Evolutionary conservation across 805 yeast genomes (phyloP).

Genomic region (Metschnikowia cubensis): DNA sequence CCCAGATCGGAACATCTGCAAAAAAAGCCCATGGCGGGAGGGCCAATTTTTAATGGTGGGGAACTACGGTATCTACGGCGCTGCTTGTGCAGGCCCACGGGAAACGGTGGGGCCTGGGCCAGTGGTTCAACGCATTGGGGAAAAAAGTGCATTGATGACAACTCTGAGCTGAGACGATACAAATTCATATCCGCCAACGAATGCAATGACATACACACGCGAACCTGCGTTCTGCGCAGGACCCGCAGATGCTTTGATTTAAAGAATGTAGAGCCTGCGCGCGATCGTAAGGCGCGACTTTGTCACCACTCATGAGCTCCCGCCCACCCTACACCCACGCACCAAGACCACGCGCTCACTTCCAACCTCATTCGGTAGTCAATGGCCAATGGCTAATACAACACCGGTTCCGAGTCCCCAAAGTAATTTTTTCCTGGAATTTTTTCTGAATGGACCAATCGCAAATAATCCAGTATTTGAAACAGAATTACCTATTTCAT

Average conservation of each 20-base stretch:
- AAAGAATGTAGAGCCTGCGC: conserved; percentile 1
- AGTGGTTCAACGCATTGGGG: neutral
- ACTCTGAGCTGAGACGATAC: neutral
- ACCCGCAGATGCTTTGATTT: conserved; percentile 4
- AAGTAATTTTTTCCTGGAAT: no score
- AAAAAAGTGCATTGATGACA: neutral
- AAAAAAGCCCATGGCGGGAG: neutral
- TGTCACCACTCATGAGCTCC: neutral
- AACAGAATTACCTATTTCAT: no score
- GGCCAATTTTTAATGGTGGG: neutral
- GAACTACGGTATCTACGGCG: neutral
- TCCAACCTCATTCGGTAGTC: no score
- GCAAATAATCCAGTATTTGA: no score
- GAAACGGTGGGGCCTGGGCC: neutral
- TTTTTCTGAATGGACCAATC: no score
- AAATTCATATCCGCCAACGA: conserved; percentile 3
- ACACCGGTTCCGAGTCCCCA: no score
- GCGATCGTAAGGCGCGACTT: conserved; percentile 1
- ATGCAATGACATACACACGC: conserved; percentile 2
- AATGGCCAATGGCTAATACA: no score
- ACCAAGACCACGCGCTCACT: no score
- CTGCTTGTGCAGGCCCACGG: no score
- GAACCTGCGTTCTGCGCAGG: conserved; percentile 4
- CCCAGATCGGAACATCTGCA: conserved; percentile 2
- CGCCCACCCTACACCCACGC: no score